Evolutionary conservation across 1,139 yeast genomes (phyloP).

Genomic region (Eremothecium gossypii): DNA sequence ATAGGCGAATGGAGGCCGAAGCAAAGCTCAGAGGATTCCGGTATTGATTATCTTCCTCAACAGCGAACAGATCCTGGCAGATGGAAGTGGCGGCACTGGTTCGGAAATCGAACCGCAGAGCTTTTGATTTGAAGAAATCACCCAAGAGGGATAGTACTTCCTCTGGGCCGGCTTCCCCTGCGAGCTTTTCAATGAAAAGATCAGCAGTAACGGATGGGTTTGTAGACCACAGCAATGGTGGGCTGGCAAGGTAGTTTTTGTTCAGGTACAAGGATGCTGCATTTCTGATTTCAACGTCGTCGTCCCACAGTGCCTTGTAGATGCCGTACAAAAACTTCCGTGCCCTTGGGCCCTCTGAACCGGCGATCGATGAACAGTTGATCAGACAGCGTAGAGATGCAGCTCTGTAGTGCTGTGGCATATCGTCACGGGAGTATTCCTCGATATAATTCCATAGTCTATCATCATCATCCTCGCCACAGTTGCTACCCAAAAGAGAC

Average conservation of each 20-base stretch:
- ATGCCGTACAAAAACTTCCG: constrained; percentile 24
- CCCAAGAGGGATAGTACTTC: not conserved
- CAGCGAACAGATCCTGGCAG: constrained; percentile 35
- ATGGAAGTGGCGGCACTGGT: constrained; percentile 7
- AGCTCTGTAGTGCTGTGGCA: constrained; percentile 39
- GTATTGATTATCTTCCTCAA: constrained; percentile 46
- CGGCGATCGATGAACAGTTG: constrained; percentile 18
- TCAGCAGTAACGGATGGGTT: constrained; percentile 11
- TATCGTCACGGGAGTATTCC: constrained; percentile 34
- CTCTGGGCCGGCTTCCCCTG: constrained; percentile 7
- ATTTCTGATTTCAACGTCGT: constrained; percentile 43
- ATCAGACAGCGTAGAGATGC: constrained; percentile 41
- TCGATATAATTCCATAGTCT: constrained; percentile 31
- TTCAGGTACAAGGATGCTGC: constrained; percentile 33
- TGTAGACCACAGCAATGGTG: not conserved
- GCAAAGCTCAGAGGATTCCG: constrained; percentile 33
- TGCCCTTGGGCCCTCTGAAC: not conserved
- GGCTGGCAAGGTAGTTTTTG: constrained; percentile 5
- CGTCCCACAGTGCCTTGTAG: constrained; percentile 45
- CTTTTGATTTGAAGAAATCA: not conserved
- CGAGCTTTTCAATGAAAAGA: constrained; percentile 16
- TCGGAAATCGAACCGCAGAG: not conserved
- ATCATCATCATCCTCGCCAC: constrained; percentile 8
- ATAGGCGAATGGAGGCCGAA: constrained; percentile 12
- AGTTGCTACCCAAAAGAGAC: constrained; percentile 41